Evolutionary conservation across 441 rosid species (phyloP).

Genomic region (Theobroma grandiflorum): DNA sequence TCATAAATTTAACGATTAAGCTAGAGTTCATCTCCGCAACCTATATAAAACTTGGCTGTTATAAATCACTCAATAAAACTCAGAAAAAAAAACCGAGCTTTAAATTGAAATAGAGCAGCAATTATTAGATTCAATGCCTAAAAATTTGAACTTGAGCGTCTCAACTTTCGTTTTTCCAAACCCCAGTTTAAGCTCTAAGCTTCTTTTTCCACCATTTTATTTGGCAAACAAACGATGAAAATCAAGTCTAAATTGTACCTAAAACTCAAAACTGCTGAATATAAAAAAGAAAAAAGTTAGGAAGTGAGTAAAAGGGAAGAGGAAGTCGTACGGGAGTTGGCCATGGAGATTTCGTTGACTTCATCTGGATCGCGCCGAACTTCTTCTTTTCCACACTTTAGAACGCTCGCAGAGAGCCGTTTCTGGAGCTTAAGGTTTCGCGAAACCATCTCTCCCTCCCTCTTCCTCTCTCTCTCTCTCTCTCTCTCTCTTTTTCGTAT

Average conservation of each 20-base stretch:
- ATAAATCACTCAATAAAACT: neutral
- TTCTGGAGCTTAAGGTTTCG: slow-evolving; percentile 67
- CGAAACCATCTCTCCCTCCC: slow-evolving; percentile 64
- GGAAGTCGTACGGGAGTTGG: slow-evolving; percentile 69
- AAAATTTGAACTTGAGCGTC: neutral
- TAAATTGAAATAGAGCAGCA: neutral
- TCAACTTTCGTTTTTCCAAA: neutral
- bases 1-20: neutral
- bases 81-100: neutral
- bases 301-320: neutral
- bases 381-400: slow-evolving; percentile 76
- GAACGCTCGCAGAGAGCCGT: slow-evolving; percentile 75
- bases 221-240: neutral
- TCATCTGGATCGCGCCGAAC: slow-evolving; percentile 89
- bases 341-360: slow-evolving; percentile 79
- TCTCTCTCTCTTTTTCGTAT: neutral
- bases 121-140: neutral
- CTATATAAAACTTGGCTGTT: neutral
- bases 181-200: neutral
- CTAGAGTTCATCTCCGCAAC: neutral
- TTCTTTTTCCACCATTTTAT: slow-evolving; percentile 4
- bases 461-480: neutral
- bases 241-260: neutral
- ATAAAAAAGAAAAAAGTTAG: neutral
- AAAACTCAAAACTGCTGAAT: neutral